Conservation (phyloP, 805 yeast genomes). For the Candida bentonensis region DNA sequence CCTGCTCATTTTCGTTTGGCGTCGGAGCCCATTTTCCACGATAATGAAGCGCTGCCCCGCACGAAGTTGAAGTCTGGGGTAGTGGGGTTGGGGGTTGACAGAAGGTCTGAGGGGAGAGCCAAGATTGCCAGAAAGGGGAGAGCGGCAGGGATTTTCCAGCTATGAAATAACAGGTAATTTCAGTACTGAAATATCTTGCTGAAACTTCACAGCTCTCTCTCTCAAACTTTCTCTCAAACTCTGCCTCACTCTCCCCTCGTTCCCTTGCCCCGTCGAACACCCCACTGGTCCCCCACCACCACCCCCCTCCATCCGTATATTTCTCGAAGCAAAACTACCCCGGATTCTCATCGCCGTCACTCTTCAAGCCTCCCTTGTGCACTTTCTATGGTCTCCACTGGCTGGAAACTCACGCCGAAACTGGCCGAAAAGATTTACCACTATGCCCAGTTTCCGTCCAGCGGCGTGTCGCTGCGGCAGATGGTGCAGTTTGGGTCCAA, state of each 20-base stretch:
- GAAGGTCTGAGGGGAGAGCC: too few species aligned
- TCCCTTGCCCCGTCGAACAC: background rate
- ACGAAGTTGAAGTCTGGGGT: too few species aligned
- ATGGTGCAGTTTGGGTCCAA: conserved; percentile 84
- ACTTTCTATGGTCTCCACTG: background rate
- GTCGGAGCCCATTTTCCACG: too few species aligned
- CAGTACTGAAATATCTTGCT: too few species aligned
- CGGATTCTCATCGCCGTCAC: background rate
- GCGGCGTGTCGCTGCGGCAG: conserved; percentile 71
- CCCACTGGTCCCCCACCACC: background rate
- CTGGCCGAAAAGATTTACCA: conserved; percentile 43
- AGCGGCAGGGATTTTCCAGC: too few species aligned
- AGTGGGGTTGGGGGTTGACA: too few species aligned
- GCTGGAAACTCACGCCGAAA: conserved; percentile 18
- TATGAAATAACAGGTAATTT: too few species aligned
- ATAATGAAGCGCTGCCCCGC: too few species aligned
- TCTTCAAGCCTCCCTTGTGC: background rate
- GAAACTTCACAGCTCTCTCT: too few species aligned
- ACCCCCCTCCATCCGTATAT: background rate
- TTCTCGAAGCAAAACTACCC: background rate
- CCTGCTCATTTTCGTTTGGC: too few species aligned
- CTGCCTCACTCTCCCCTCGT: background rate
- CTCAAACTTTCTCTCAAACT: background rate
- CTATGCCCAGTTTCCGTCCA: conserved; percentile 64
- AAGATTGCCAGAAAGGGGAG: too few species aligned